These are phyloP conservation scores for Aspergillaceae sp. DNA, from an alignment of 2,329 filamentous ascomycete species.

Conservation along the genomic window DNA sequence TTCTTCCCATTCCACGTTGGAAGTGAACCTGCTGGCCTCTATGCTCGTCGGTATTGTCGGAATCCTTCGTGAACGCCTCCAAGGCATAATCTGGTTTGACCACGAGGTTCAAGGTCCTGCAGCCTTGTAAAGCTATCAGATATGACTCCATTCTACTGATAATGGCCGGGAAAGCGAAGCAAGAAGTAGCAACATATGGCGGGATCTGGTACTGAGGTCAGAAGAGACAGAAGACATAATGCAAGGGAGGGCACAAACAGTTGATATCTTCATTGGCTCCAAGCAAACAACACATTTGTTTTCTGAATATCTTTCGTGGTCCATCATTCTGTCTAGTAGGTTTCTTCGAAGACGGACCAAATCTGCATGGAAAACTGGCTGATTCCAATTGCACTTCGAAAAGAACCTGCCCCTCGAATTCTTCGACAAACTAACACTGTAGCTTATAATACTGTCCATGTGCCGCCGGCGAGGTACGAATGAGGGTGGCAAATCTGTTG, in stretches of 20 bases:
- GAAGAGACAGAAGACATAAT: not conserved
- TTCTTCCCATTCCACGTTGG: slow-evolving; percentile 78
- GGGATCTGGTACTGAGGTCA: slow-evolving; percentile 50
- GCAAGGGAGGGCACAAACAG: slow-evolving; percentile 44
- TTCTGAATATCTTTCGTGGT: slow-evolving; percentile 40
- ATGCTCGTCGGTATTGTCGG: slow-evolving; percentile 71
- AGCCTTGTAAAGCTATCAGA: slow-evolving; percentile 71
- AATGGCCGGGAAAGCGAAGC: slow-evolving; percentile 70
- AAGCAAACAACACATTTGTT: slow-evolving; percentile 61
- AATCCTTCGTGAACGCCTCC: slow-evolving; percentile 88
- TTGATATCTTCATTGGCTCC: slow-evolving; percentile 67
- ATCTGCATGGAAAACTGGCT: slow-evolving; percentile 73
- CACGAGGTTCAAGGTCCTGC: slow-evolving; percentile 53
- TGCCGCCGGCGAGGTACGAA: slow-evolving; percentile 30
- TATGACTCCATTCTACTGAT: slow-evolving; percentile 76
- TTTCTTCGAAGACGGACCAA: slow-evolving; percentile 72
- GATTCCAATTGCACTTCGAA: slow-evolving; percentile 51
- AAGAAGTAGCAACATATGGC: slow-evolving; percentile 60
- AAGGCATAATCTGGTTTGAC: slow-evolving; percentile 64
- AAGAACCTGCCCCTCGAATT: slow-evolving; percentile 46
- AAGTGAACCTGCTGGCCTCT: slow-evolving; percentile 60
- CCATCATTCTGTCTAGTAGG: slow-evolving; percentile 60
- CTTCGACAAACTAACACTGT: slow-evolving; percentile 67
- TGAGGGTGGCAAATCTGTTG: slow-evolving; percentile 28
- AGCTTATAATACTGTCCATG: slow-evolving; percentile 66